phyloP scores from a whole-genome alignment of 129 eudicot species.

The Helianthus annuus region DNA sequence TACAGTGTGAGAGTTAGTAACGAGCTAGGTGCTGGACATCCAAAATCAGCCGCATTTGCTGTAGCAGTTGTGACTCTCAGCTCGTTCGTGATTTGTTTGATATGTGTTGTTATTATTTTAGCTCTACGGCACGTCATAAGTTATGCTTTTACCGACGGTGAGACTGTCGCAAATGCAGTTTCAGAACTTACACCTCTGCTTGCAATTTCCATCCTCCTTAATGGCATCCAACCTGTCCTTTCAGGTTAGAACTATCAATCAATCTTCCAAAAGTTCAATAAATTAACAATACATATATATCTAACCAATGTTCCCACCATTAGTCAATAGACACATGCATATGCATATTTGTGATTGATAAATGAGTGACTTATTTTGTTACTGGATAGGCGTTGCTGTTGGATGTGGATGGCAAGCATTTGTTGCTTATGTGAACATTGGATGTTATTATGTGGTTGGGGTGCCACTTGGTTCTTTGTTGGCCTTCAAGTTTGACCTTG shows the following conservation, averaged over 20 bases:
- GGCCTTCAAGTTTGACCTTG: conserved; percentile 46
- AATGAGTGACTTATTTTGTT: background rate
- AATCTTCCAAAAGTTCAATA: too few relatives aligned
- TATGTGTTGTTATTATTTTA: conserved; percentile 39
- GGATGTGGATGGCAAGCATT: conserved; percentile 70
- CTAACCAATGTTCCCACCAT: too few relatives aligned
- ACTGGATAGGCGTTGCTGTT: conserved; percentile 53
- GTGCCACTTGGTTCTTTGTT: conserved; percentile 47
- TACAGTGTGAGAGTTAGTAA: conserved; percentile 57
- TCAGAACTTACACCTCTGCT: conserved; percentile 48
- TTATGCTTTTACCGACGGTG: conserved; percentile 48
- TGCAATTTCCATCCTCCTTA: conserved; percentile 40
- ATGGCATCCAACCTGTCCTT: conserved; percentile 54
- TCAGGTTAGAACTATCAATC: conserved; percentile 24
- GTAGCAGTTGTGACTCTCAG: conserved; percentile 39
- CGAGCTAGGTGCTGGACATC: conserved; percentile 55
- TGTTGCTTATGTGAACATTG: conserved; percentile 59
- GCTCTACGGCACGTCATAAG: conserved; percentile 43
- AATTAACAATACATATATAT: too few relatives aligned
- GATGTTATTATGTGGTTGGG: conserved; percentile 52
- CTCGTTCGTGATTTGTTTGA: conserved; percentile 39
- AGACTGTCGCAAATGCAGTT: conserved; percentile 43
- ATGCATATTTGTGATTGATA: background rate
- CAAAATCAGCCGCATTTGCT: conserved; percentile 49
- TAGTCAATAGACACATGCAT: background rate